Conservation (phyloP, 768 basidiomycete species). For the Tricholomella constricta region DNA sequence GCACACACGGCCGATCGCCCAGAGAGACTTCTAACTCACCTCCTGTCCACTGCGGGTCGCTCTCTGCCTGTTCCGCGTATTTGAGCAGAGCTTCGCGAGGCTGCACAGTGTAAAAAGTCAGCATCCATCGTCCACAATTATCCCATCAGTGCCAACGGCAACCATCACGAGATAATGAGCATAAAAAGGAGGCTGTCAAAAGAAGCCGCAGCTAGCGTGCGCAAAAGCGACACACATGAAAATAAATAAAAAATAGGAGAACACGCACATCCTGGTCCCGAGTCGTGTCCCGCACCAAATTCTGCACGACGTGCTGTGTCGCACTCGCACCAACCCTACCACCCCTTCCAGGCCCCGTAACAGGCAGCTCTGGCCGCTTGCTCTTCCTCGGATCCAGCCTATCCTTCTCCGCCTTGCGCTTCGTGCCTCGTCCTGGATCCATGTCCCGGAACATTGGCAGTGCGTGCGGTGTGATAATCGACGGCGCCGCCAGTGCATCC, state of each 20-base stretch:
- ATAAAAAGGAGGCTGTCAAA: slow-evolving; percentile 21
- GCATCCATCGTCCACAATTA: slow-evolving; percentile 11
- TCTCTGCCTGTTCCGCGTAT: slow-evolving; percentile 77
- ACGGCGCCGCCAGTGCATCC: slow-evolving; percentile 78
- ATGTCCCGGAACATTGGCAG: slow-evolving; percentile 92
- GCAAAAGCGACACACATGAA: too few relatives aligned
- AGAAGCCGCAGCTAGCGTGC: slow-evolving; percentile 13
- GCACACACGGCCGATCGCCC: slow-evolving; percentile 32
- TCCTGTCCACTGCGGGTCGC: slow-evolving; percentile 81
- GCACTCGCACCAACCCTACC: slow-evolving; percentile 96
- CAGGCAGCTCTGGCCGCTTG: slow-evolving; percentile 87
- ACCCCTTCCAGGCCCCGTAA: slow-evolving; percentile 90
- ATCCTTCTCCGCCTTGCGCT: slow-evolving; percentile 90
- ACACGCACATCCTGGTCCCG: slow-evolving; percentile 92
- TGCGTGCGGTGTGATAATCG: slow-evolving; percentile 91
- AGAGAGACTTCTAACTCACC: slow-evolving; percentile 54
- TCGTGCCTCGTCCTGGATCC: slow-evolving; percentile 69
- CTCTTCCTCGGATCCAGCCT: slow-evolving; percentile 89
- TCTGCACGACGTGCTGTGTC: slow-evolving; percentile 95
- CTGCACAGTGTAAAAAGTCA: slow-evolving; percentile 46
- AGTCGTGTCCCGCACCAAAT: slow-evolving; percentile 87
- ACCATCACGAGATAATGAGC: slow-evolving; percentile 15
- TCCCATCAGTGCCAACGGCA: slow-evolving; percentile 13
- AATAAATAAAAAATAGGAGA: slow-evolving; percentile 19
- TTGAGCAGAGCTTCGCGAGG: slow-evolving; percentile 96